Percentiles rank a stretch among this genome's conserved stretches.
phyloP scores from a whole-genome alignment of 1,139 yeast genomes.

The Suhomyces maxii region DNA sequence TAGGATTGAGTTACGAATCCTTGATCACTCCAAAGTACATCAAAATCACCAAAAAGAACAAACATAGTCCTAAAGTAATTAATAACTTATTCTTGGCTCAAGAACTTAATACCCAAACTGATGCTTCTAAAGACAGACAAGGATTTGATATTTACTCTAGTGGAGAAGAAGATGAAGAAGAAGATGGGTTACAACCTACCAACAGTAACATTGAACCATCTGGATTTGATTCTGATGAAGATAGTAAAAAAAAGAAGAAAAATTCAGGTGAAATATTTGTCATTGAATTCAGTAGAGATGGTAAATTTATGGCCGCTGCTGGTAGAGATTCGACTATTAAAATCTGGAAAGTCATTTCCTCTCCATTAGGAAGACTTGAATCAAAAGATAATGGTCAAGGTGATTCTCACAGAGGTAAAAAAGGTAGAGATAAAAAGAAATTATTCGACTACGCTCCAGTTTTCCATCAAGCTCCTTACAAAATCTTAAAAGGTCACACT shows the following conservation, averaged over 20 bases:
- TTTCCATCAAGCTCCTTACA: conserved; percentile 68
- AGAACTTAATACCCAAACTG: conserved; percentile 48
- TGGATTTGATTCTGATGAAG: conserved; percentile 3
- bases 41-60: conserved; percentile 46
- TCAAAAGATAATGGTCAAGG: conserved; percentile 19
- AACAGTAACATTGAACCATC: neutral
- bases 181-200: neutral
- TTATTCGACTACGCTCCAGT: conserved; percentile 66
- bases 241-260: conserved; percentile 10
- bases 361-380: conserved; percentile 61
- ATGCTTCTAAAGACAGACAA: neutral
- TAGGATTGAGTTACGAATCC: conserved; percentile 38
- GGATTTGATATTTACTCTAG: conserved; percentile 2
- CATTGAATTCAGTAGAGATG: conserved; percentile 74
- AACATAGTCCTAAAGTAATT: conserved; percentile 44
- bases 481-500: conserved; percentile 65
- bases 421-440: conserved; percentile 6
- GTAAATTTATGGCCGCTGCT: conserved; percentile 79
- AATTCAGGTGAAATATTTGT: conserved; percentile 60
- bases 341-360: conserved; percentile 78
- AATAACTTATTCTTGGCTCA: conserved; percentile 76
- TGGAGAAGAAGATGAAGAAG: conserved; percentile 7
- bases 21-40: conserved; percentile 56
- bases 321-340: conserved; percentile 70
- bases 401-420: conserved; percentile 12